Conservation (phyloP, 768 basidiomycete species). For the Rhodotorula diobovata region DNA sequence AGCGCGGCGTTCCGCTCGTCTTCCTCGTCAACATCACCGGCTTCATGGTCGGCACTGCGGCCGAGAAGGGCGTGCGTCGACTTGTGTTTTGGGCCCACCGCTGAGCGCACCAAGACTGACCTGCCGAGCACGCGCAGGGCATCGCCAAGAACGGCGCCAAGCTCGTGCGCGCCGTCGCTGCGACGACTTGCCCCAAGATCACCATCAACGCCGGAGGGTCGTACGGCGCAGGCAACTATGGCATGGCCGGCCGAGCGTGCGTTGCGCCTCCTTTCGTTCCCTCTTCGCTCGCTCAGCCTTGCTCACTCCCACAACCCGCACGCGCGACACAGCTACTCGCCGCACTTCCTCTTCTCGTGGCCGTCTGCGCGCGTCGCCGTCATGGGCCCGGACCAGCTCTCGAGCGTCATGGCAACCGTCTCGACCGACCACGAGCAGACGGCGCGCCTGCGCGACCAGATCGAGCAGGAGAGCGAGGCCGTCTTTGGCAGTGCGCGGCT, state of each 20-base stretch:
- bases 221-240: constrained; percentile 77
- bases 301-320: neutral
- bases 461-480: constrained; percentile 82
- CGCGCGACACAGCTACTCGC: constrained; percentile 82
- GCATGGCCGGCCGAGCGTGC: constrained; percentile 47
- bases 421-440: constrained; percentile 58
- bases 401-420: constrained; percentile 85
- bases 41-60: constrained; percentile 96
- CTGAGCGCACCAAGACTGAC: too few species aligned
- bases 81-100: too few species aligned
- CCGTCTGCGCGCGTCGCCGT: constrained; percentile 91
- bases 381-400: constrained; percentile 90
- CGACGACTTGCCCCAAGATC: constrained; percentile 88
- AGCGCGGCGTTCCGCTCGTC: constrained; percentile 78
- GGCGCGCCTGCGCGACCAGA: constrained; percentile 54
- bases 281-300: neutral
- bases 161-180: constrained; percentile 93
- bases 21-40: constrained; percentile 96
- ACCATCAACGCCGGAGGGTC: constrained; percentile 86
- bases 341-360: constrained; percentile 98
- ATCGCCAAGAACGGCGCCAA: constrained; percentile 95
- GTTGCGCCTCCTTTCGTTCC: neutral
- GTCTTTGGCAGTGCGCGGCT: constrained; percentile 84
- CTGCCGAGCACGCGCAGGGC: constrained; percentile 49
- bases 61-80: constrained; percentile 70